A percentile compares a stretch with the other conserved stretches of the same genome.
Conservation (phyloP, 192 early-diverging fungal genomes). For the Umbelopsis isabellina region DNA sequence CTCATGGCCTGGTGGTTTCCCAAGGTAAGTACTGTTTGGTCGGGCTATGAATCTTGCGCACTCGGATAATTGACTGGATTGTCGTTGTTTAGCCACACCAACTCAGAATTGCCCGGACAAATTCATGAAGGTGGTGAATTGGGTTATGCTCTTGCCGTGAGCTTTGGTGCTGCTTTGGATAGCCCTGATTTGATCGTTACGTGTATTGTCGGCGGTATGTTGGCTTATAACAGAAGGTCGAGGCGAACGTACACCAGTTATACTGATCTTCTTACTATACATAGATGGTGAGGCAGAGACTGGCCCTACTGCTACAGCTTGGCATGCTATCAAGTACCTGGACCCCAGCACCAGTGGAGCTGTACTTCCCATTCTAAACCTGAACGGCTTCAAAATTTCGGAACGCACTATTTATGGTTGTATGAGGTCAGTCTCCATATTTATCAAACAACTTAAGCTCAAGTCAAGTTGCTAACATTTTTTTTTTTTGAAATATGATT, state of each 20-base stretch:
- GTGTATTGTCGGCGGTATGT: constrained; percentile 47
- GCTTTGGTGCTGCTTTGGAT: constrained; percentile 51
- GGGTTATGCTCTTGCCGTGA: constrained; percentile 47
- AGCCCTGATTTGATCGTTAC: constrained; percentile 53
- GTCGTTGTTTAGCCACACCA: constrained; percentile 34
- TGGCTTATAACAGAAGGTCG: background rate
- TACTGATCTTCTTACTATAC: background rate
- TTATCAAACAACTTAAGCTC: background rate
- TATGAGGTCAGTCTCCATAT: constrained; percentile 41
- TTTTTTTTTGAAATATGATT: background rate
- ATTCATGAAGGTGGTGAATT: constrained; percentile 53
- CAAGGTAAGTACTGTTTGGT: constrained; percentile 19
- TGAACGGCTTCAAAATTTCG: constrained; percentile 50
- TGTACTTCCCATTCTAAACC: constrained; percentile 46
- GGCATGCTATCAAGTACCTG: constrained; percentile 50
- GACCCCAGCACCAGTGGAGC: constrained; percentile 44
- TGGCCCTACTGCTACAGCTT: constrained; percentile 47
- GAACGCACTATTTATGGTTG: constrained; percentile 45
- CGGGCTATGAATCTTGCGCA: background rate
- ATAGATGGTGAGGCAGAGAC: constrained; percentile 49
- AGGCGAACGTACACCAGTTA: background rate
- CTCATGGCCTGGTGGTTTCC: constrained; percentile 52
- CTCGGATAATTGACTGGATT: background rate
- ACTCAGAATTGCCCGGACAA: constrained; percentile 46
- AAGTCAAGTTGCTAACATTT: too few relatives aligned